Evolutionary conservation across 495 filamentous ascomycete species (phyloP).

Genomic region (Barbatosphaeria neglecta): DNA sequence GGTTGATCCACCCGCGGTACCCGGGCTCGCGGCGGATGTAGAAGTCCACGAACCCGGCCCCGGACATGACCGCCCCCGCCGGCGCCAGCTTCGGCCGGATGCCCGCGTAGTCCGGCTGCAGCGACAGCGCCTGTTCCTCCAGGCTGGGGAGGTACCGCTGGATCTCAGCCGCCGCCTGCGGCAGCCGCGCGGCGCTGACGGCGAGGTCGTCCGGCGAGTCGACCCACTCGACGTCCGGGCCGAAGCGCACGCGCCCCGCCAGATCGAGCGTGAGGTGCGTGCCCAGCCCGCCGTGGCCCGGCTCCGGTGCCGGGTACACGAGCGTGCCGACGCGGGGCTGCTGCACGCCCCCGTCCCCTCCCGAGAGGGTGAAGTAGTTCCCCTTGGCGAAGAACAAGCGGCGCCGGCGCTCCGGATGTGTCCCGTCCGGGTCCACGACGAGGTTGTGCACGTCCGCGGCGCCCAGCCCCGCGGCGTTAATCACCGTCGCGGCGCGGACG

Average conservation of each 20-base stretch:
- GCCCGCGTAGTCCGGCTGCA: conserved; percentile 80
- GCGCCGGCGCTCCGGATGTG: conserved; percentile 45
- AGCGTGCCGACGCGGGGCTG: conserved; percentile 58
- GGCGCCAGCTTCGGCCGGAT: conserved; percentile 76
- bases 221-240: conserved; percentile 93
- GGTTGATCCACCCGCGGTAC: conserved; percentile 76
- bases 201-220: conserved; percentile 27
- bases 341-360: too few species aligned
- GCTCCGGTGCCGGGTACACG: conserved; percentile 74
- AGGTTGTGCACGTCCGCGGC: conserved; percentile 73
- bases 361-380: conserved; percentile 80
- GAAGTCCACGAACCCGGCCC: conserved; percentile 71
- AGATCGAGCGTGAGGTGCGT: conserved; percentile 92
- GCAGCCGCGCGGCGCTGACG: conserved; percentile 44
- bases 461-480: conserved; percentile 78
- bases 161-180: conserved; percentile 63
- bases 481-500: conserved; percentile 61
- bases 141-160: conserved; percentile 65
- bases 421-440: conserved; percentile 30
- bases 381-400: conserved; percentile 81
- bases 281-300: conserved; percentile 73
- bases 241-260: conserved; percentile 76
- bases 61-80: conserved; percentile 42
- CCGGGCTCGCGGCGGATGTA: conserved; percentile 72
- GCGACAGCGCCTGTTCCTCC: conserved; percentile 45